These are phyloP conservation scores for Chaetomium cochliodes DNA, from an alignment of 495 filamentous ascomycete genomes.

Conservation along the genomic window DNA sequence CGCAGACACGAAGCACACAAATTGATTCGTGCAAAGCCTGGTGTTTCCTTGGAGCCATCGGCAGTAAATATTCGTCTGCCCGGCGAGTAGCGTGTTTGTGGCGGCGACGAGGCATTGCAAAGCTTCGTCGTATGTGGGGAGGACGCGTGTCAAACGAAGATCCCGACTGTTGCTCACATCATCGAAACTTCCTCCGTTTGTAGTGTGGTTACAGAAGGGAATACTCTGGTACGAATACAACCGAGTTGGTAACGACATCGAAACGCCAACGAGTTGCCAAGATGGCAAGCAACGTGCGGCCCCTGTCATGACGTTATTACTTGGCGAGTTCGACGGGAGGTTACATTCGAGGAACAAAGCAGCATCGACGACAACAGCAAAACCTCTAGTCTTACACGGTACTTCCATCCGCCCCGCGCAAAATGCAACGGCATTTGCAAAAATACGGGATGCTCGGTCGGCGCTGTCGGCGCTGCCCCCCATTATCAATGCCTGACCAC, in stretches of 20 bases:
- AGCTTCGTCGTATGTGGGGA: not conserved
- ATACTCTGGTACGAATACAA: too few species aligned
- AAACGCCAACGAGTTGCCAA: not conserved
- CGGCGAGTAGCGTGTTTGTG: too few species aligned
- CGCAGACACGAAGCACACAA: slow-evolving; percentile 1
- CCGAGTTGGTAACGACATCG: not conserved
- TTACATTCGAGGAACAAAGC: too few species aligned
- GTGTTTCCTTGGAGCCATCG: not conserved
- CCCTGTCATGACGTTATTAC: slow-evolving; percentile 1
- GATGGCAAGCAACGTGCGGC: not conserved
- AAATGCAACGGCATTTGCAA: not conserved
- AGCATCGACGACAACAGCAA: not conserved
- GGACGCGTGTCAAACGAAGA: not conserved
- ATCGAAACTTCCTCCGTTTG: not conserved
- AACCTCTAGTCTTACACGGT: not conserved
- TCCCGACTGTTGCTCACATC: not conserved
- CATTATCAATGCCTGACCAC: not conserved
- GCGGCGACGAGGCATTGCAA: not conserved
- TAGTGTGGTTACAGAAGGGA: not conserved
- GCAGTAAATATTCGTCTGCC: not conserved
- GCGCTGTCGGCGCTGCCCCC: not conserved
- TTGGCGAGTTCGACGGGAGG: too few species aligned
- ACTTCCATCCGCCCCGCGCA: not conserved
- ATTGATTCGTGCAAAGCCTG: not conserved
- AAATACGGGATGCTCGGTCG: not conserved